Conservation (phyloP, 306 rosid species). For the Vigna angularis region DNA sequence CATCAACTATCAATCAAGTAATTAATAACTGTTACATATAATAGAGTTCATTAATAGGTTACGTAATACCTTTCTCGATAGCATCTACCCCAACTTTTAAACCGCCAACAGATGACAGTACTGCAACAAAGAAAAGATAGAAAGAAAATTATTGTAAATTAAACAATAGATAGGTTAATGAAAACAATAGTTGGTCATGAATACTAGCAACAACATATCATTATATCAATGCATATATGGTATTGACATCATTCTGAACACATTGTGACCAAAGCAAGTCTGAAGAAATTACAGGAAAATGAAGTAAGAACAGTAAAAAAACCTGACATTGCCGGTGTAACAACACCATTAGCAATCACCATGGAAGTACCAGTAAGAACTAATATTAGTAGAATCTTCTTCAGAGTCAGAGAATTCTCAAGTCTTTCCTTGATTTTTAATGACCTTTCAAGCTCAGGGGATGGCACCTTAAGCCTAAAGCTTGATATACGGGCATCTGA, state of each 20-base stretch:
- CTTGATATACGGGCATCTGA: constrained; percentile 97
- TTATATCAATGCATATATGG: constrained; percentile 3
- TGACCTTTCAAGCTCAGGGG: constrained; percentile 98
- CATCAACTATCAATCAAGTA: constrained; percentile 25
- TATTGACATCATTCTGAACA: constrained; percentile 32
- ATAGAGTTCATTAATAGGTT: constrained; percentile 27
- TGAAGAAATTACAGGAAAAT: constrained; percentile 16
- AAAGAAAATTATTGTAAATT: constrained; percentile 40
- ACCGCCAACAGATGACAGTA: constrained; percentile 91
- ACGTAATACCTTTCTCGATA: constrained; percentile 73
- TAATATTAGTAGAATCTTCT: constrained; percentile 81
- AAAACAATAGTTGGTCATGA: constrained; percentile 31
- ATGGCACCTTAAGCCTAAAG: constrained; percentile 97
- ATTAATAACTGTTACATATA: constrained; percentile 19
- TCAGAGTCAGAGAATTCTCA: constrained; percentile 81
- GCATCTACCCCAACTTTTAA: constrained; percentile 79
- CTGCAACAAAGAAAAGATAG: constrained; percentile 60
- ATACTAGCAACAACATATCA: constrained; percentile 37
- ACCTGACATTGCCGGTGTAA: constrained; percentile 98
- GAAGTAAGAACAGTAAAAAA: constrained; percentile 32
- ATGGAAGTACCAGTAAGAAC: constrained; percentile 98
- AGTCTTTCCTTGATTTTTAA: constrained; percentile 93
- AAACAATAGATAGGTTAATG: constrained; percentile 4
- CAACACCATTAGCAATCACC: constrained; percentile 98
- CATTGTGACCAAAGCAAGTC: constrained; percentile 33